phyloP scores from a whole-genome alignment of 768 basidiomycete species.

The Strobilomyces echinocephalus region DNA sequence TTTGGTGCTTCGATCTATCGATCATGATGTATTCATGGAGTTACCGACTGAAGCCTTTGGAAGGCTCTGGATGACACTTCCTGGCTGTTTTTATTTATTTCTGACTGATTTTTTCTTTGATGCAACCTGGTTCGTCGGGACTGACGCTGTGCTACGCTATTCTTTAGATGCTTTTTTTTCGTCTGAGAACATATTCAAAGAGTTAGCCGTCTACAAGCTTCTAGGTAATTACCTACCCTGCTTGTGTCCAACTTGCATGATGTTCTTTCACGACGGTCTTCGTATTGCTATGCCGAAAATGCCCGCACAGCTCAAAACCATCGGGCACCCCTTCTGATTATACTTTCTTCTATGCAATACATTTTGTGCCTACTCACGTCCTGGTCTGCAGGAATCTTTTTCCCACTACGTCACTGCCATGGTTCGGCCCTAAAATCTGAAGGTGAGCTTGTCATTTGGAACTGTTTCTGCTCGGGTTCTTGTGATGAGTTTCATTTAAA shows the following conservation, averaged over 20 bases:
- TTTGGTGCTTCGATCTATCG: neutral
- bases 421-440: rapidly evolving
- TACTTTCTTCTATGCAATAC: conserved; percentile 3
- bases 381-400: neutral
- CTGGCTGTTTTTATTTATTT: conserved; percentile 68
- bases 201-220: neutral
- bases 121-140: neutral
- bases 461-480: neutral
- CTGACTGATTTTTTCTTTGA: conserved; percentile 40
- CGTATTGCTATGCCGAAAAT: conserved; percentile 81
- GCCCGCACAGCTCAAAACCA: conserved; percentile 85
- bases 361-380: neutral
- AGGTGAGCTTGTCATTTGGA: conserved; percentile 5
- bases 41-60: conserved; percentile 74
- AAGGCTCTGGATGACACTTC: conserved; percentile 59
- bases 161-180: neutral
- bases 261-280: conserved; percentile 78
- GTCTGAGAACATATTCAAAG: no score
- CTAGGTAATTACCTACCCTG: conserved; percentile 9
- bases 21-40: conserved; percentile 48
- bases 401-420: rapidly evolving
- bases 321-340: conserved; percentile 76
- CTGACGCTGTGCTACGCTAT: neutral
- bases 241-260: conserved; percentile 1
- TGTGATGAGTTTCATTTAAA: conserved; percentile 25